Evolutionary conservation across 2,329 filamentous ascomycete genomes (phyloP).

Genomic region (Fusarium continuum): DNA sequence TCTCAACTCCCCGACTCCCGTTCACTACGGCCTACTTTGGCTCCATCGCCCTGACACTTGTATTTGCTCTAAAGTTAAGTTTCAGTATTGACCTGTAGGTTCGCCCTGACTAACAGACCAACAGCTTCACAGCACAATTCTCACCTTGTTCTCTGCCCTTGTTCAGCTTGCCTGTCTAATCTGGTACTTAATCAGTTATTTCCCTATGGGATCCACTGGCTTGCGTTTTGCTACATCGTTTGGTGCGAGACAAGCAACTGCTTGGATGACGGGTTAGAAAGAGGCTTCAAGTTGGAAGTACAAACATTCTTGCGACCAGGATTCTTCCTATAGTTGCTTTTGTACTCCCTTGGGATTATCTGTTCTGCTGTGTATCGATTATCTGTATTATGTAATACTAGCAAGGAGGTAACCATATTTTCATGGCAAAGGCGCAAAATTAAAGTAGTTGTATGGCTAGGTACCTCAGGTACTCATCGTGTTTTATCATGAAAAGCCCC

Average conservation of each 20-base stretch:
- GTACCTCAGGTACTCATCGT: background rate
- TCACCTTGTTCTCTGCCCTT: conserved; percentile 86
- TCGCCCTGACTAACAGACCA: conserved; percentile 21
- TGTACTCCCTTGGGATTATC: background rate
- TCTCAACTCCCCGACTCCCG: conserved; percentile 84
- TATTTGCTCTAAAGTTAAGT: conserved; percentile 92
- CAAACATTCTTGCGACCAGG: background rate
- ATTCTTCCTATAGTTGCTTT: background rate
- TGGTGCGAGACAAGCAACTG: conserved; percentile 81
- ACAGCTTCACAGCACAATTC: conserved; percentile 82
- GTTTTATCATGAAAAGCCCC: conserved; percentile 1
- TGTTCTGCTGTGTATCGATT: conserved; percentile 6
- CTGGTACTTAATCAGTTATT: conserved; percentile 98
- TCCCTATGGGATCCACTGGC: conserved; percentile 93
- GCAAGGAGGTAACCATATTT: background rate
- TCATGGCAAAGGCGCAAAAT: background rate
- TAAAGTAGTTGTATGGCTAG: background rate
- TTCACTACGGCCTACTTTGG: conserved; percentile 97
- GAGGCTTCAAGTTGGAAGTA: background rate
- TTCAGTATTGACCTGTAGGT: background rate
- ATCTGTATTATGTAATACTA: conserved; percentile 13
- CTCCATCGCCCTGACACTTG: conserved; percentile 87
- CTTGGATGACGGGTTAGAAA: conserved; percentile 82
- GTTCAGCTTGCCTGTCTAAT: conserved; percentile 83
- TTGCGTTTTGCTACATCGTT: conserved; percentile 87